Base-by-base conservation (phyloP, 768 basidiomycete species). In the Panaeolus papilionaceus region DNA sequence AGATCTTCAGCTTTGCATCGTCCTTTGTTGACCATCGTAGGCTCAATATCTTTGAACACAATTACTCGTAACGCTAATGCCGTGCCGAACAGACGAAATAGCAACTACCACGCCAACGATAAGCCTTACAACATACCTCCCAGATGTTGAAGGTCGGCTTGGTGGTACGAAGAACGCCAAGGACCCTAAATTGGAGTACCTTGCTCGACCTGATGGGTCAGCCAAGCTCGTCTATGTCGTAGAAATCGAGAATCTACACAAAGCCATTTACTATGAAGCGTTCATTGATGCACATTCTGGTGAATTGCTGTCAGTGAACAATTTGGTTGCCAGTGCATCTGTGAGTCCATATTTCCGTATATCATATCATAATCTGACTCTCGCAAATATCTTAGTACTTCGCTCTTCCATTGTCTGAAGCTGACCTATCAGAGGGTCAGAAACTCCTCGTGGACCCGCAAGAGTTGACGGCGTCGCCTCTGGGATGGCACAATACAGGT, bases 271-370 rank as follows among this genome's bases (percentile, higher is more conserved):
- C 86, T 83, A 82, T 71, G 87, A 90, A 74, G 88, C 86, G 0
- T 88, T 87, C 67, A 82, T 90, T 54, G 88, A 89, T 70, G 88
- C 85, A 16, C 84, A 86, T 69, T 78, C 82, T 20, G 85, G 84
- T 14, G 83, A 86, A 45, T 73, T 89, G 42, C 74, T 86, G n/a
- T 79, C 82, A 28, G 78, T 88, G 37, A 84, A 83, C 45, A 86
- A 90, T 74, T 89, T 88, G 74, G 85, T 84, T 20, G 74, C 81
- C 28, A 77, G 82, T 54, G 81, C 83, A n/a, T 78, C 83, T 6
- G 82, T 84, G 67, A 67, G 80, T 75, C 40, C 12, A 58, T 44
- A 61, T 44, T 49, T 28, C 42, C 4, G 20, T 42, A 5, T 33
- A 5, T 64, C 8, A 16, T 47, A 79, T n/a, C 83, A 80, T 18